phyloP scores from a whole-genome alignment of 495 filamentous ascomycete species.

The Aspergillus bridgeri region DNA sequence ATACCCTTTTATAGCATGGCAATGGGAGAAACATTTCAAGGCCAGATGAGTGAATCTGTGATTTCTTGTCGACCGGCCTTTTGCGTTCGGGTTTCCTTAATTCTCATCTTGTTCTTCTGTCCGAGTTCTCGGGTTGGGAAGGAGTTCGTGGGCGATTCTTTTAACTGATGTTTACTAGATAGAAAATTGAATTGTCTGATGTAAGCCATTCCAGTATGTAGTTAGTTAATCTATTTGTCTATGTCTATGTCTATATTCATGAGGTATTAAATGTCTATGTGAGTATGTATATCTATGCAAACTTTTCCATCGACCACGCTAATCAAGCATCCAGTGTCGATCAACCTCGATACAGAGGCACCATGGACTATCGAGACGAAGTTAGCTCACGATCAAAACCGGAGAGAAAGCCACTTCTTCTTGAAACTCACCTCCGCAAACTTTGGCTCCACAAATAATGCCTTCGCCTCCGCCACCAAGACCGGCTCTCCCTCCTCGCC shows the following conservation, averaged over 20 bases:
- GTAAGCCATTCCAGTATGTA: background rate
- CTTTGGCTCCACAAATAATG: slow-evolving; percentile 85
- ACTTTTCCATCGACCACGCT: background rate
- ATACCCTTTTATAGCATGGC: slow-evolving; percentile 6
- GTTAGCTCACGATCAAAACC: slow-evolving; percentile 12
- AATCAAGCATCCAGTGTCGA: background rate
- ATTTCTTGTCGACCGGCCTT: slow-evolving; percentile 14
- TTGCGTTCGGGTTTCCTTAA: slow-evolving; percentile 13
- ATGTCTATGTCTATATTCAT: slow-evolving; percentile 7
- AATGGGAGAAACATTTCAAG: slow-evolving; percentile 10
- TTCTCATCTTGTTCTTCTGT: slow-evolving; percentile 9
- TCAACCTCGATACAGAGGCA: slow-evolving; percentile 34
- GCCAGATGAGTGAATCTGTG: slow-evolving; percentile 16
- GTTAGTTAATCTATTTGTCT: background rate
- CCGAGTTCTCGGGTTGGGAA: slow-evolving; percentile 14
- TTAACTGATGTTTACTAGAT: slow-evolving; percentile 31
- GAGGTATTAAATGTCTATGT: slow-evolving; percentile 5
- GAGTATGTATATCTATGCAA: background rate
- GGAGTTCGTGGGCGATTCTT: slow-evolving; percentile 13
- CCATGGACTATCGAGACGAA: slow-evolving; percentile 30
- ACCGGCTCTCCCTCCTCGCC: slow-evolving; percentile 46
- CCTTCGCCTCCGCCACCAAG: slow-evolving; percentile 71
- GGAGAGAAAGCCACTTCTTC: slow-evolving; percentile 1
- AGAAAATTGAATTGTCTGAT: slow-evolving; percentile 22
- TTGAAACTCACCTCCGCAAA: slow-evolving; percentile 68